Base-by-base conservation (phyloP, 1,139 yeast genomes). In the Groenewaldozyma auringiensis region DNA sequence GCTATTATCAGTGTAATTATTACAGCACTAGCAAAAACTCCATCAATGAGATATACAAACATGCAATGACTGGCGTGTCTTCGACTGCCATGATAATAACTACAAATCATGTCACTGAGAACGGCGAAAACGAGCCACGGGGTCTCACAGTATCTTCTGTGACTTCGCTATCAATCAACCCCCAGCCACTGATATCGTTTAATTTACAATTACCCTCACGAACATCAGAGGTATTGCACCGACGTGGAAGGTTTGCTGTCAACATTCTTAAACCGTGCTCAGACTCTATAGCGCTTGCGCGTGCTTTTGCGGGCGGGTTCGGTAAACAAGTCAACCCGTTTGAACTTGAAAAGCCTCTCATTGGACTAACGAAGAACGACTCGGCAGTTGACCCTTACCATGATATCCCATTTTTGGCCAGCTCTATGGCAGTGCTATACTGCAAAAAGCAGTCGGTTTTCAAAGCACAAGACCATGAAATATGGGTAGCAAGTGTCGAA, bases 81-180 rank as follows among this genome's bases (percentile, higher is more conserved):
- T 46, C 55, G 11, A 50, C 61, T 3, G 59, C 59, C 13, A 56
- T 53, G 50, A 51, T 58, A 14, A 55, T 58, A 14, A 58, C 61
- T 9, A 57, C 60, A 11, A 54, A 49, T 34, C 48, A 51, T 29
- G 31, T 46, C 17, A 27, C 37, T 11, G 41, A 45, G 6, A 41
- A 43, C 13, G 41, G 40, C 4, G 41, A 34, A 16, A 44, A 37
- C 3, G 59, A 59, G 42, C 60, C 63, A 1, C 49, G 57, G 47
- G 96, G 96, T 1, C 78, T 85, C 71, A 85, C 96, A 0, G 67
- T 88, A 2, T 82, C 94, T 1, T 84, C 95, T 0, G 86, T 85
- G 36, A 76, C 86, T 16, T 86, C 95, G 1, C 66, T 88, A 13
- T 79, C 94, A 1, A 75, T 85, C 29, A 70, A 73, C 44, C 96